Percentiles rank a stretch among this genome's conserved stretches.
Evolutionary conservation across 768 basidiomycete species (phyloP).

Genomic region (Goffeauzyma gilvescens): DNA sequence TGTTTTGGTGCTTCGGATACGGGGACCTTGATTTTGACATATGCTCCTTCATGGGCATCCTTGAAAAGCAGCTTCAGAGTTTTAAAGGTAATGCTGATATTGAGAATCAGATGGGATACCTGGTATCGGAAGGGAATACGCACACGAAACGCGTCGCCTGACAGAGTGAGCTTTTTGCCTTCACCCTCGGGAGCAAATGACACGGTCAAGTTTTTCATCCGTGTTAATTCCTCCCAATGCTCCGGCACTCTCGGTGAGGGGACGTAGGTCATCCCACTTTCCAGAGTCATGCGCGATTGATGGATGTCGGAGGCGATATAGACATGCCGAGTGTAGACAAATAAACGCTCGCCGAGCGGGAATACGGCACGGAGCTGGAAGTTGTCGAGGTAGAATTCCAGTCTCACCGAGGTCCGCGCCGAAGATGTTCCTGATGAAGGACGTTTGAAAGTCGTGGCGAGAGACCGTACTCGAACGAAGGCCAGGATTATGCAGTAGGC

Average conservation of each 20-base stretch:
- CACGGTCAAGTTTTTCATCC: conserved; percentile 41
- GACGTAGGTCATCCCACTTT: conserved; percentile 39
- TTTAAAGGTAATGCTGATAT: conserved; percentile 51
- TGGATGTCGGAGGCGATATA: conserved; percentile 40
- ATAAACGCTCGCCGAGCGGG: conserved; percentile 32
- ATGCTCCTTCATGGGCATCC: conserved; percentile 41
- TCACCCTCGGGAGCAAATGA: conserved; percentile 29
- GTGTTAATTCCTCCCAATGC: conserved; percentile 58
- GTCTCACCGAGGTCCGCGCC: background rate
- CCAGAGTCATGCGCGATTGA: conserved; percentile 33
- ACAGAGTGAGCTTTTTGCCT: conserved; percentile 29
- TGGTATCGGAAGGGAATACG: conserved; percentile 63
- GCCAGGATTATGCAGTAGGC: conserved; percentile 54
- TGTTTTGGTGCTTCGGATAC: conserved; percentile 52
- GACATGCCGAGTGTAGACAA: conserved; percentile 10
- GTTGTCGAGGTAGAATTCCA: conserved; percentile 15
- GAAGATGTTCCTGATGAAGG: background rate
- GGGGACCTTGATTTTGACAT: conserved; percentile 44
- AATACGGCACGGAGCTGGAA: conserved; percentile 25
- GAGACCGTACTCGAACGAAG: conserved; percentile 31
- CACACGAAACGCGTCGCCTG: conserved; percentile 45
- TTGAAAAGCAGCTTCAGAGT: conserved; percentile 48
- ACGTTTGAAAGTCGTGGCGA: background rate
- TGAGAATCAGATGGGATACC: conserved; percentile 55
- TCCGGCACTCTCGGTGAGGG: conserved; percentile 37